A percentile compares a stretch with the other conserved stretches of the same genome.
Conservation (phyloP, 768 basidiomycete genomes). For the Tylopilus plumbeoviolaceoides region DNA sequence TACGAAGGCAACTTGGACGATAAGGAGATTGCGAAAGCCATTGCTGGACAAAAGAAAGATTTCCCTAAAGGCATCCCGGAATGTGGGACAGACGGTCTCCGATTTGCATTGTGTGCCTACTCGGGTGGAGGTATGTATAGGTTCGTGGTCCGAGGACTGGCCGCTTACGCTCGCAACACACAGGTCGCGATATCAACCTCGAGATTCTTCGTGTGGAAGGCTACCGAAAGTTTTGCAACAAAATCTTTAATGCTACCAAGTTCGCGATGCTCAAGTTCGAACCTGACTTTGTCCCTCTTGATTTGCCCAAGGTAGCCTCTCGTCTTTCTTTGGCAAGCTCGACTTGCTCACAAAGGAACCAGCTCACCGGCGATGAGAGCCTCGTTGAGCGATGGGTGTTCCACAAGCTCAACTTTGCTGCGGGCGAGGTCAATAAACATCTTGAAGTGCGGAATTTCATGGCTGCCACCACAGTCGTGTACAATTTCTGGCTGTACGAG, state of each 20-base stretch:
- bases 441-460: constrained; percentile 88
- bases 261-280: constrained; percentile 99
- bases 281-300: constrained; percentile 71
- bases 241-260: constrained; percentile 98
- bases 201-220: constrained; percentile 96
- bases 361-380: constrained; percentile 88
- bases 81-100: constrained; percentile 94
- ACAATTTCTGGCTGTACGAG: constrained; percentile 98
- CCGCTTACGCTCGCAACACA: neutral
- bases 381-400: constrained; percentile 95
- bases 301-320: constrained; percentile 56
- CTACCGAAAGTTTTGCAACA: constrained; percentile 99
- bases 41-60: constrained; percentile 95
- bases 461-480: constrained; percentile 75
- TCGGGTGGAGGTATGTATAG: constrained; percentile 68
- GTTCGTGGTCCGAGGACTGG: neutral
- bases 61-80: constrained; percentile 99
- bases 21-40: constrained; percentile 88
- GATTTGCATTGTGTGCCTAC: constrained; percentile 94
- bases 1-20: constrained; percentile 90
- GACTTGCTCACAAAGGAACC: constrained; percentile 7
- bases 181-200: constrained; percentile 95
- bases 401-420: constrained; percentile 85
- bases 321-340: neutral
- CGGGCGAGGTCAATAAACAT: constrained; percentile 68